Conservation (phyloP, 495 filamentous ascomycete genomes). For the Daldinia childiae region DNA sequence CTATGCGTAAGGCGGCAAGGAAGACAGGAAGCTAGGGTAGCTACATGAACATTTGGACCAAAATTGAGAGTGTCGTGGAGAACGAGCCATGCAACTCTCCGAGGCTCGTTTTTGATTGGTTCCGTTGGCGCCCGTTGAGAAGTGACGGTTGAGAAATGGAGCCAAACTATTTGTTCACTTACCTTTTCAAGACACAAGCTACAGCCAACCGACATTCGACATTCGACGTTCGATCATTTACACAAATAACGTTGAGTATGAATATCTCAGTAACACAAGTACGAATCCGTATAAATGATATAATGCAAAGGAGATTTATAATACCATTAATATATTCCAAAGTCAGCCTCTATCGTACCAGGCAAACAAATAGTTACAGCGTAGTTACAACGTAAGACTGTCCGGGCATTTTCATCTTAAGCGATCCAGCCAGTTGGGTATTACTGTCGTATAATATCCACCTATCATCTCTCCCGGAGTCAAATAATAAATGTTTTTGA, state of each 20-base stretch:
- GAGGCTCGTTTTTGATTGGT: constrained; percentile 49
- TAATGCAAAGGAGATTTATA: background rate
- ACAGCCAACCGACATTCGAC: constrained; percentile 8
- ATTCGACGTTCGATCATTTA: background rate
- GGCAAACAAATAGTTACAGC: background rate
- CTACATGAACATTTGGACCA: constrained; percentile 11
- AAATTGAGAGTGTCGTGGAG: constrained; percentile 26
- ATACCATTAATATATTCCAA: background rate
- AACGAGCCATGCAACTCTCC: constrained; percentile 21
- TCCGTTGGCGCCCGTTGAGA: constrained; percentile 52
- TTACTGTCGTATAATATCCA: constrained; percentile 16
- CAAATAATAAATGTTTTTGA: background rate
- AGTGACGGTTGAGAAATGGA: constrained; percentile 46
- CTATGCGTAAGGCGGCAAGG: constrained; percentile 28
- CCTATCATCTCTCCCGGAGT: background rate
- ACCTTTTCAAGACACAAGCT: constrained; percentile 15
- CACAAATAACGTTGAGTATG: constrained; percentile 17
- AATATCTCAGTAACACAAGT: constrained; percentile 2
- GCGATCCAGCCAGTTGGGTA: constrained; percentile 34
- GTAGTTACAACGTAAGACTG: constrained; percentile 7
- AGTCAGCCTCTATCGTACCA: background rate
- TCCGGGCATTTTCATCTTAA: constrained; percentile 19
- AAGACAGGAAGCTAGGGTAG: constrained; percentile 10
- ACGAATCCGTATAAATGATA: background rate
- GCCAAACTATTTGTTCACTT: constrained; percentile 29